Percentiles rank a stretch among this genome's conserved stretches.
Evolutionary conservation across 2,329 filamentous ascomycete species (phyloP).

Genomic region (Scytalidium sp.): DNA sequence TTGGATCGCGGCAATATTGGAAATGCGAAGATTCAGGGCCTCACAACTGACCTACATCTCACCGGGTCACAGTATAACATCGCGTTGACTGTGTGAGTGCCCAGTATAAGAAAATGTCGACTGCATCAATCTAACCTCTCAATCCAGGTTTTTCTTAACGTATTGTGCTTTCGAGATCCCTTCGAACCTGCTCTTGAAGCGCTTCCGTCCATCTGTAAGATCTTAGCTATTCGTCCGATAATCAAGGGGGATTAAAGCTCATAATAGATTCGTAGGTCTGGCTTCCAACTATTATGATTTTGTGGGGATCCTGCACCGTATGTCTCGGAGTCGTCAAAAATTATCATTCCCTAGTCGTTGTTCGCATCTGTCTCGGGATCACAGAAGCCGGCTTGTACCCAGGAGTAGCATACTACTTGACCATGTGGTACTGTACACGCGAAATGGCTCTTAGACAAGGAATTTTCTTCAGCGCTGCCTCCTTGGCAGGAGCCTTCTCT

Average conservation of each 20-base stretch:
- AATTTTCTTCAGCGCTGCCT: constrained; percentile 33
- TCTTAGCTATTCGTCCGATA: background rate
- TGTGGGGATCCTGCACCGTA: constrained; percentile 66
- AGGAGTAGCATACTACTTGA: constrained; percentile 43
- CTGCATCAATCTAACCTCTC: background rate
- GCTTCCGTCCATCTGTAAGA: constrained; percentile 38
- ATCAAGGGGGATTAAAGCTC: background rate
- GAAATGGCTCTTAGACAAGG: constrained; percentile 48
- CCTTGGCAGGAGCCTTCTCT: constrained; percentile 40
- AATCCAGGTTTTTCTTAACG: constrained; percentile 55
- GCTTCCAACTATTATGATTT: constrained; percentile 59
- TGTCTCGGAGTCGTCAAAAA: constrained; percentile 64
- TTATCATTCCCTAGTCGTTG: constrained; percentile 58
- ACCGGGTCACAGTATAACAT: constrained; percentile 35
- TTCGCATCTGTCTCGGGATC: constrained; percentile 22
- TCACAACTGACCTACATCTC: constrained; percentile 62
- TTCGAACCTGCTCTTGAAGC: constrained; percentile 62
- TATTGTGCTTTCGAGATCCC: constrained; percentile 56
- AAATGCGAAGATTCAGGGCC: constrained; percentile 62
- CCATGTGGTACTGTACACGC: constrained; percentile 55
- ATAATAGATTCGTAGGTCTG: constrained; percentile 49
- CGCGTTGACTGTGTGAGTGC: constrained; percentile 12
- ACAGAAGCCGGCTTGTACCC: constrained; percentile 26
- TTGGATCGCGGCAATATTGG: constrained; percentile 70
- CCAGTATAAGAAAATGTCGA: background rate